A percentile compares a stretch with the other conserved stretches of the same genome.
Conservation (phyloP, 371 early-diverging fungal species). For the Mortierella sp. region DNA sequence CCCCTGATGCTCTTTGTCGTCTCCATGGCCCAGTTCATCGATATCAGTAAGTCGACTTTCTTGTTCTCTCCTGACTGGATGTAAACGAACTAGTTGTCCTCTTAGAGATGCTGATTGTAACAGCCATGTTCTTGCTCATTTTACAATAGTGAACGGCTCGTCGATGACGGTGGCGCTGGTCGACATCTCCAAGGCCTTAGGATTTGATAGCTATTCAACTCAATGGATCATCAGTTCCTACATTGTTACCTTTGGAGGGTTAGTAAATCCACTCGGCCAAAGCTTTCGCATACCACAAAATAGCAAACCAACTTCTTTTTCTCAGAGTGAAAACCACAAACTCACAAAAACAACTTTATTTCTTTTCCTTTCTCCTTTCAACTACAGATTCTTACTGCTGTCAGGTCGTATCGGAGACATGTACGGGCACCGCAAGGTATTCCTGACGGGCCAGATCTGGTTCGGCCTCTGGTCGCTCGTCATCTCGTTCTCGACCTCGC, state of each 20-base stretch:
- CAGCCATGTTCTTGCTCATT: background rate
- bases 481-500: slow-evolving; percentile 44
- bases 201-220: slow-evolving; percentile 23
- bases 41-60: slow-evolving; percentile 30
- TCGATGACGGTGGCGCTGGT: slow-evolving; percentile 49
- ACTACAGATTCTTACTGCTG: slow-evolving; percentile 51
- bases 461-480: slow-evolving; percentile 60
- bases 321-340: no score
- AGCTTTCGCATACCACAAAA: background rate
- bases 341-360: background rate
- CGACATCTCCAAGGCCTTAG: slow-evolving; percentile 28
- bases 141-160: slow-evolving; percentile 35
- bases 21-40: slow-evolving; percentile 44
- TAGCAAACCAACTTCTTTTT: no score
- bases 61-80: background rate
- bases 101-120: no score
- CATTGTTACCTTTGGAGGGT: slow-evolving; percentile 51
- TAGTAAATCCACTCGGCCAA: background rate
- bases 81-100: no score
- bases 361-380: background rate
- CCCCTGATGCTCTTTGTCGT: slow-evolving; percentile 40
- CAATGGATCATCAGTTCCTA: slow-evolving; percentile 52
- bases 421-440: slow-evolving; percentile 56
- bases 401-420: slow-evolving; percentile 59
- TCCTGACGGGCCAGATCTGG: slow-evolving; percentile 56